Evolutionary conservation across 768 basidiomycete species (phyloP), one percentile per base, ranked within the genome.

Genomic region (Suillus paluster): DNA sequence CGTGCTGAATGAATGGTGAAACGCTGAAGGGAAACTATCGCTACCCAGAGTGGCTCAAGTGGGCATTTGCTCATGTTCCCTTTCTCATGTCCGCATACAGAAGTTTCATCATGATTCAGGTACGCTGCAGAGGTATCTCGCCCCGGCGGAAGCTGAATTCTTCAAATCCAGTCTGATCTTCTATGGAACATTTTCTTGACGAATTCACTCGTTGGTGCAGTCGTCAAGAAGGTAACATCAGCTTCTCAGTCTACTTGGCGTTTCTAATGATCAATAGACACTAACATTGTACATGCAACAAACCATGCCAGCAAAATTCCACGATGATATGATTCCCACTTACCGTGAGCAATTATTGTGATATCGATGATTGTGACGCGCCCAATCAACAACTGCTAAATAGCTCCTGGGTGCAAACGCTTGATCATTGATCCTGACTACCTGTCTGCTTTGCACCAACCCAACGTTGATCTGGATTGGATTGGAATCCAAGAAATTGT

Each of bases 381-480:
- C 23, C 14, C 57, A 15, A 44, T 59, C 4, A 15, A 21, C 33
- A 36, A 30, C 15, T 50, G 19, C 25, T 21, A 39, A 41, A 8
- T 55, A 86, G 85, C 81, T 46, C 80, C 83, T 27, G 86, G 85
- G 38, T 87, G 86, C 69, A 87, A 85, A 69, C 78, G 88, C 27
- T 78, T 88, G 21, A 83, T 90, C 38, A 77, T 84, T 59, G 86
- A 90, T 67, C 83, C 84, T 4, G 80, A 80, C 19, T 89, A 87
- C 68, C 79, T 90, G 21, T 70, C 79, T n/a, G 74, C 78, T 27
- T 70, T 89, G 56, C 75, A 83, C 58, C 77, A 75, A 48, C 78
- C 84, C 1, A 88, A 90, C 69, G 82, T 89, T 38, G 73, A 73
- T 21, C 64, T 89, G 48, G 71, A 66, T 19, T 86, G 81, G 80